Conservation (phyloP, 768 basidiomycete species). For the Macrolepiota fuliginosa region DNA sequence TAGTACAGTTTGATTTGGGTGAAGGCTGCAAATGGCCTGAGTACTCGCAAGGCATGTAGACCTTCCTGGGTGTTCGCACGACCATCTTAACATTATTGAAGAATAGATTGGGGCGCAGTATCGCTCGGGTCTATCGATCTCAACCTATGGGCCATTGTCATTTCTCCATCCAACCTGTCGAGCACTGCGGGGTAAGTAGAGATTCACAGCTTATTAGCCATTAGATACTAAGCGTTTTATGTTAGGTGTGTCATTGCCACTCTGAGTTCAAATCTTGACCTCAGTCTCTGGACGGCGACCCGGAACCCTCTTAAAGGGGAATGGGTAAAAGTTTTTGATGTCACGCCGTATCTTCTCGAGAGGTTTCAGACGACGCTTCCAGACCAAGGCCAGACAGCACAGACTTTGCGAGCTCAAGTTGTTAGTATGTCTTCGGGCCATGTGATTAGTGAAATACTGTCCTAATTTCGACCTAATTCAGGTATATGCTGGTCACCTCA, state of each 20-base stretch:
- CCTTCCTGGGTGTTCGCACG: not conserved
- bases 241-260: constrained; percentile 65
- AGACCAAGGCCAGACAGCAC: constrained; percentile 22
- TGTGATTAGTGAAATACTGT: not conserved
- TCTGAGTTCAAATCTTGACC: constrained; percentile 74
- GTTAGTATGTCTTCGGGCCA: constrained; percentile 40
- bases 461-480: constrained; percentile 21
- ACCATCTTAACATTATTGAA: constrained; percentile 2
- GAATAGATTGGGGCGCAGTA: constrained; percentile 63
- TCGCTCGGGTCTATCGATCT: constrained; percentile 75
- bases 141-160: constrained; percentile 50
- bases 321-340: constrained; percentile 65
- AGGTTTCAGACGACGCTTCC: constrained; percentile 17
- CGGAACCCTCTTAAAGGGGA: constrained; percentile 73
- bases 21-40: constrained; percentile 44
- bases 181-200: constrained; percentile 53
- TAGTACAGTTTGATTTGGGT: constrained; percentile 58
- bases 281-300: constrained; percentile 62
- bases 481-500: constrained; percentile 72
- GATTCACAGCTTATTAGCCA: not conserved
- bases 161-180: constrained; percentile 69
- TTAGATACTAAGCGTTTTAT: not conserved
- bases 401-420: constrained; percentile 52
- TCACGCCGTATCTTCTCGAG: constrained; percentile 49
- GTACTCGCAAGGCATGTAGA: constrained; percentile 41